Base-by-base conservation (phyloP, 106 monocot genomes). In the Ottelia alismoides region DNA sequence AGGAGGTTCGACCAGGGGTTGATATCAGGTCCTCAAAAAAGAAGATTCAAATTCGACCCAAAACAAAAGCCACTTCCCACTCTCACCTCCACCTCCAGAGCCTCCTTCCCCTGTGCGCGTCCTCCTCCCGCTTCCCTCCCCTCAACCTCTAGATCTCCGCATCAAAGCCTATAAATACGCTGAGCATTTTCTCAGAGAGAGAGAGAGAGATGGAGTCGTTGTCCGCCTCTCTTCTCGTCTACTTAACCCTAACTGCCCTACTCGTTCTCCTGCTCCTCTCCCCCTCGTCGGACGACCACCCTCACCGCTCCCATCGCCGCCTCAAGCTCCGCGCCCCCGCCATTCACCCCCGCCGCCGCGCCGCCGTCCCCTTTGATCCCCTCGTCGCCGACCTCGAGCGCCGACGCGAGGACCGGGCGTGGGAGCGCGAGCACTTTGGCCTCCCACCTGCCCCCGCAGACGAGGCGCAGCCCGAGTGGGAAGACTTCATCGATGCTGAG, bases 381-480 rank as follows among this genome's bases (percentile, higher is more conserved):
- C 32, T 85, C 47, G 76, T 98, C 49, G 59, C 82, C 22, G 74
- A 67, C 68, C 64, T 90, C 47, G 79, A 90, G 51, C 79, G 44
- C 11, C 74, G 60, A 26, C 56, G 79, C 26, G 85, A 98, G 60
- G 82, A 90, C 61, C 65, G 49, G 23, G 62, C 76, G 51, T 94
- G 94, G 88, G 81, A 92, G 68, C 28, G 57, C n/a, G 65, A 55
- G 48, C 94, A 72, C 71, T 78, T 60, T 70, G 5, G 26, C 35
- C 9, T 78, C 27, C 58, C 58, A 32, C 48, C 58, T 29, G 80
- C 85, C 54, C 80, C 80, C 6, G 80, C 70, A 26, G 52, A 75
- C 50, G 98, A 86, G 71, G 32, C 68, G 51, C 68, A 77, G 65
- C 90, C 90, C 11, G 98, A 86, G 53, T 98, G 98, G 89, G 90